Evolutionary conservation across 2,329 filamentous ascomycete species (phyloP).

Genomic region (Ceratocystiopsis minuta): DNA sequence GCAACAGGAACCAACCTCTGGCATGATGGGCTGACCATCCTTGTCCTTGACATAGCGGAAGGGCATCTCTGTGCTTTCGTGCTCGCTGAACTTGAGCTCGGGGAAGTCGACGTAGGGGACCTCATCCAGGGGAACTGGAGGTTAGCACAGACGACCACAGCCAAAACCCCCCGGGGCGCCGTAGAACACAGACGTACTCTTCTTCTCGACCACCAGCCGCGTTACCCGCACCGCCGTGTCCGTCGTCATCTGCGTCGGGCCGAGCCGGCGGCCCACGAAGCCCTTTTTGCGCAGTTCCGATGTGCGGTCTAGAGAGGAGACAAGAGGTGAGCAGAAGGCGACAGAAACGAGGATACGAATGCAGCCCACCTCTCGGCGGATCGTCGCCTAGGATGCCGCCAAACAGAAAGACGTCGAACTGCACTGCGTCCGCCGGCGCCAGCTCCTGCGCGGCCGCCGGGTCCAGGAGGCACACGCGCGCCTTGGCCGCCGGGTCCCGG

Average conservation of each 20-base stretch:
- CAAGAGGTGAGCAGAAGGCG: slow-evolving; percentile 6
- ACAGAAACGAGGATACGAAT: not conserved
- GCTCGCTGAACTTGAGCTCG: slow-evolving; percentile 73
- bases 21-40: slow-evolving; percentile 74
- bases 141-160: too few relatives aligned
- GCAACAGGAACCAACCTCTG: slow-evolving; percentile 40
- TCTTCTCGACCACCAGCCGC: slow-evolving; percentile 69
- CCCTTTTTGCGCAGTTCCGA: slow-evolving; percentile 92
- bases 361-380: slow-evolving; percentile 59
- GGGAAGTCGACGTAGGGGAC: slow-evolving; percentile 77
- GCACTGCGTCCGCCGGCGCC: slow-evolving; percentile 59
- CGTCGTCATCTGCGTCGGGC: slow-evolving; percentile 93
- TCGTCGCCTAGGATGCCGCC: slow-evolving; percentile 93
- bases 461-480: slow-evolving; percentile 71
- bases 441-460: slow-evolving; percentile 69
- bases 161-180: too few relatives aligned
- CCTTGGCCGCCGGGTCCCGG: slow-evolving; percentile 35
- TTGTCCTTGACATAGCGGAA: slow-evolving; percentile 79
- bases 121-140: slow-evolving; percentile 52
- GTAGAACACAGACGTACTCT: slow-evolving; percentile 34
- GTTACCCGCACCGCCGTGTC: slow-evolving; percentile 93
- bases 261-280: slow-evolving; percentile 70
- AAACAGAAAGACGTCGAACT: slow-evolving; percentile 85
- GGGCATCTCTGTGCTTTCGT: slow-evolving; percentile 93
- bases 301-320: slow-evolving; percentile 51